Evolutionary conservation across 192 early-diverging fungal genomes (phyloP).

Genomic region (Spinellus fusiger): DNA sequence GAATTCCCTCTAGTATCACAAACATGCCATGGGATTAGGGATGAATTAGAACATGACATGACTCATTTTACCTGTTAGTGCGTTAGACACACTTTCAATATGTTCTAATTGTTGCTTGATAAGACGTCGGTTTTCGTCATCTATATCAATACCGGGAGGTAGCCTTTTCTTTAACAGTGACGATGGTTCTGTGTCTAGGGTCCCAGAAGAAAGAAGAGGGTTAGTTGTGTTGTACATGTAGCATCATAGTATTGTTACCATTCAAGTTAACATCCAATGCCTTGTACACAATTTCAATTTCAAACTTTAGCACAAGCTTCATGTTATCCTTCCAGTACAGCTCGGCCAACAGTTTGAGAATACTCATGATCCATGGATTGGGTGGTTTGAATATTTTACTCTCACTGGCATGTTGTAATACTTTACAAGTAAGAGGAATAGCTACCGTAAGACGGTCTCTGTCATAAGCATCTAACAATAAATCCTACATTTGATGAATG

Average conservation of each 20-base stretch:
- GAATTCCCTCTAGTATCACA: not conserved
- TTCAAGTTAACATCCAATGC: conserved; percentile 81
- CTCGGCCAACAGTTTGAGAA: conserved; percentile 86
- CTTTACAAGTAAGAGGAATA: conserved; percentile 97
- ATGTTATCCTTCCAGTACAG: conserved; percentile 88
- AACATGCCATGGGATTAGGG: not conserved
- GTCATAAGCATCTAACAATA: conserved; percentile 88
- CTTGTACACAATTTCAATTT: conserved; percentile 96
- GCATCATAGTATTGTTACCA: not conserved
- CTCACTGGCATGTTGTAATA: conserved; percentile 79
- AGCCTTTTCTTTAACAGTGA: conserved; percentile 56
- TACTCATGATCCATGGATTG: conserved; percentile 98
- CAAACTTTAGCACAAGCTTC: conserved; percentile 93
- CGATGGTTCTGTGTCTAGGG: conserved; percentile 40
- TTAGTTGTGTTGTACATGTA: not conserved
- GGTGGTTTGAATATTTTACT: conserved; percentile 91
- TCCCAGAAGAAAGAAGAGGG: not conserved
- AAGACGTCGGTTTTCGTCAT: not conserved
- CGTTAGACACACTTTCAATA: not conserved
- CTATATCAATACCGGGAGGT: conserved; percentile 31
- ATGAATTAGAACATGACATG: too few species aligned
- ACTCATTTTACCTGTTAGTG: not conserved
- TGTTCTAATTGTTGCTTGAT: not conserved
- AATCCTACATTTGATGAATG: conserved; percentile 43
- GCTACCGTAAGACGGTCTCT: conserved; percentile 81